Conservation (phyloP, 495 filamentous ascomycete species). For the Aspergillus funiculosus region DNA sequence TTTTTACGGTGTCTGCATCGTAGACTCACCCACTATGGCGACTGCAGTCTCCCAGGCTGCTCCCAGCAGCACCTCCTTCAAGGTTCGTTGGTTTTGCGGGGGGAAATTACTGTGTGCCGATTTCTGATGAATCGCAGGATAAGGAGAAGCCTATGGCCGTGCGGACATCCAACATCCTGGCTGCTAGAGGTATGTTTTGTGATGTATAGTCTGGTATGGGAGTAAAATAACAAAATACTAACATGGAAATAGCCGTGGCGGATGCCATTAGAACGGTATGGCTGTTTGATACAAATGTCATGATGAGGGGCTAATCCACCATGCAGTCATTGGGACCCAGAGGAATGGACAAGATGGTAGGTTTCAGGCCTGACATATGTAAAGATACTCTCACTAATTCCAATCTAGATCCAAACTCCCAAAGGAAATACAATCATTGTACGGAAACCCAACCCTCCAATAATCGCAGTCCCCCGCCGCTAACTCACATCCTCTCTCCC, state of each 20-base stretch:
- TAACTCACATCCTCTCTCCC: constrained; percentile 21
- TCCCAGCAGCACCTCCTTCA: constrained; percentile 70
- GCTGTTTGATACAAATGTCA: constrained; percentile 16
- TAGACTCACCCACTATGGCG: constrained; percentile 54
- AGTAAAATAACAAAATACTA: constrained; percentile 17
- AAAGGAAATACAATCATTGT: constrained; percentile 94
- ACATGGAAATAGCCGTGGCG: constrained; percentile 62
- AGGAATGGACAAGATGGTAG: constrained; percentile 95
- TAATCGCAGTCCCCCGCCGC: constrained; percentile 4
- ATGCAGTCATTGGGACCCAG: constrained; percentile 62
- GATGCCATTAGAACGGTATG: constrained; percentile 88
- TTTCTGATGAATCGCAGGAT: constrained; percentile 60
- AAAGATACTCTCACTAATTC: constrained; percentile 21
- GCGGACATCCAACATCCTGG: constrained; percentile 89
- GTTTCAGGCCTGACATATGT: constrained; percentile 3
- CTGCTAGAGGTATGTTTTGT: constrained; percentile 71
- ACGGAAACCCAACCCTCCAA: constrained; percentile 22
- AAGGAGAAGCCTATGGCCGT: constrained; percentile 99
- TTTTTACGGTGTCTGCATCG: constrained; percentile 29
- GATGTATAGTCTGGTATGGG: not conserved
- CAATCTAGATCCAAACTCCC: constrained; percentile 71
- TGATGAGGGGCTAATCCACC: constrained; percentile 42
- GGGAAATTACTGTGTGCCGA: constrained; percentile 30
- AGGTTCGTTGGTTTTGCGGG: constrained; percentile 47
- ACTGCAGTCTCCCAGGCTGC: constrained; percentile 50